These are phyloP conservation scores for Lumnitzera racemosa DNA, from an alignment of 345 rosid genomes.

Conservation along the genomic window DNA sequence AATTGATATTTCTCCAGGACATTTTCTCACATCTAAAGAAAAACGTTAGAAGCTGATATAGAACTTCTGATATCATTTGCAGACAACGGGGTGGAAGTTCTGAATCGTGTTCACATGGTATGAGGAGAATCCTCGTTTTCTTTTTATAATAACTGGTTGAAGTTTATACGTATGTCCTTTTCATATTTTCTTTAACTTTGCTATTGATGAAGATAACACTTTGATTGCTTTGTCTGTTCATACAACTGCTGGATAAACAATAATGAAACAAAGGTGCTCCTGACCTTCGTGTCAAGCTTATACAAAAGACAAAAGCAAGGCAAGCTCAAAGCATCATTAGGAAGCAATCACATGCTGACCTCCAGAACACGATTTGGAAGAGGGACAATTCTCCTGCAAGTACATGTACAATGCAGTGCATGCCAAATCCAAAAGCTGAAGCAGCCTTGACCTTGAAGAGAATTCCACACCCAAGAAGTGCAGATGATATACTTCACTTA, in stretches of 20 bases:
- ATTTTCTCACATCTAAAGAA: not conserved
- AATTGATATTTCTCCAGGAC: not conserved
- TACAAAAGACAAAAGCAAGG: conserved; percentile 19
- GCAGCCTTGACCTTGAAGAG: conserved; percentile 13
- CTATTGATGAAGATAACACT: not conserved
- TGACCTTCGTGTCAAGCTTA: conserved; percentile 18
- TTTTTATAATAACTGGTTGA: not conserved
- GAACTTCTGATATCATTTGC: conserved; percentile 1
- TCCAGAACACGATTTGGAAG: conserved; percentile 4
- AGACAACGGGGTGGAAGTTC: conserved; percentile 19
- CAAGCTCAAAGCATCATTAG: conserved; percentile 3
- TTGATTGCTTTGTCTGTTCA: conserved; percentile 1
- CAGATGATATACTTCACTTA: conserved; percentile 8
- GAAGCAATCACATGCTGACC: conserved; percentile 8
- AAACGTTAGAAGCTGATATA: conserved; percentile 1
- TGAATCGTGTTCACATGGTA: conserved; percentile 4
- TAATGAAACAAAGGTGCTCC: conserved; percentile 22
- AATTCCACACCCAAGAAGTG: conserved; percentile 8
- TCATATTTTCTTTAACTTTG: not conserved
- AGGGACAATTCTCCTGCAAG: conserved; percentile 6
- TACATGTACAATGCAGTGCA: conserved; percentile 6
- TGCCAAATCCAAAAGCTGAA: conserved; percentile 13
- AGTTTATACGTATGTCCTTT: not conserved
- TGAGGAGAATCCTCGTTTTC: too few relatives aligned
- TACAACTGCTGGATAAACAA: conserved; percentile 5